These are phyloP conservation scores for Tetrahymena borealis DNA, from an alignment of 73 alveolate species.

Conservation along the genomic window DNA sequence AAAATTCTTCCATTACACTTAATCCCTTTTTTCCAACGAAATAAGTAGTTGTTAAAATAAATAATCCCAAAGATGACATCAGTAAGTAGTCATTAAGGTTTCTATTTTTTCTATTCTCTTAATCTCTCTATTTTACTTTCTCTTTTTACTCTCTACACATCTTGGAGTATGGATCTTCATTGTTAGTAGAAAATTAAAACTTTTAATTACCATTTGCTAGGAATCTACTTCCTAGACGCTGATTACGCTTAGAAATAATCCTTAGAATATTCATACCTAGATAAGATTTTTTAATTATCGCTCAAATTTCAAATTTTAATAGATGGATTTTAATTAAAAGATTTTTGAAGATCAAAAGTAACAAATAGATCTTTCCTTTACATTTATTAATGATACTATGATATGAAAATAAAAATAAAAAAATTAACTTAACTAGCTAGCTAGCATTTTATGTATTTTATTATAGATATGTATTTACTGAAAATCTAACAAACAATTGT, in stretches of 20 bases:
- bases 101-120: background rate
- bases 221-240: background rate
- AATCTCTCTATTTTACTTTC: background rate
- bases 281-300: too few species aligned
- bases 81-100: background rate
- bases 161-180: background rate
- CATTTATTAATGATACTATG: too few species aligned
- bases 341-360: too few species aligned
- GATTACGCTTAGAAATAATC: background rate
- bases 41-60: background rate
- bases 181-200: background rate
- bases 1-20: background rate
- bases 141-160: background rate
- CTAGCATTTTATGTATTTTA: too few species aligned
- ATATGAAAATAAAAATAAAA: too few species aligned
- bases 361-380: too few species aligned
- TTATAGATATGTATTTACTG: too few species aligned
- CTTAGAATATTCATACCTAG: too few species aligned
- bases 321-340: too few species aligned
- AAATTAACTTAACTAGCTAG: too few species aligned
- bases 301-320: too few species aligned
- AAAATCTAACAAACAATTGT: too few species aligned
- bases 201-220: background rate
- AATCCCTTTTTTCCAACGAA: background rate
- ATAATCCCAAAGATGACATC: background rate